phyloP scores from a whole-genome alignment of 106 monocot species.

The Acorus calamus region DNA sequence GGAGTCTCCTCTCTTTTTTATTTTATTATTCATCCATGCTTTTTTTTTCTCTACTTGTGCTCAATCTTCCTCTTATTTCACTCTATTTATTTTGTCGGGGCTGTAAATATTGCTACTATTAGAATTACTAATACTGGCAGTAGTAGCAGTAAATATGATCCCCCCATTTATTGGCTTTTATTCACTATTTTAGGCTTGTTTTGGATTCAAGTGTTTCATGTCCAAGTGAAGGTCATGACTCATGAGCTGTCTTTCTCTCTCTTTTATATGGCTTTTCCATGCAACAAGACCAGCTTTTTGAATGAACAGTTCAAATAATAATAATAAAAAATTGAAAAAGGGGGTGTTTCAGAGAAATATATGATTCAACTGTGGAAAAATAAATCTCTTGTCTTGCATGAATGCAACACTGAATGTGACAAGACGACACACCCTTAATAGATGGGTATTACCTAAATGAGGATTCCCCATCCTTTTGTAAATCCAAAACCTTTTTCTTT shows the following conservation, averaged over 20 bases:
- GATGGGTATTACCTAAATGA: background rate
- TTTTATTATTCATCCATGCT: too few relatives aligned
- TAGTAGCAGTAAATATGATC: background rate
- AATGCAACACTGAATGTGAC: slow-evolving; percentile 24
- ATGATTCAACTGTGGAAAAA: slow-evolving; percentile 6
- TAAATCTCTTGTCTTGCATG: slow-evolving; percentile 16
- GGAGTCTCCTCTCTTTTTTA: too few relatives aligned
- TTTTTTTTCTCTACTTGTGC: too few relatives aligned
- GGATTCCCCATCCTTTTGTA: too few relatives aligned
- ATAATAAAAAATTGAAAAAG: slow-evolving; percentile 1
- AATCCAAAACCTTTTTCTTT: too few relatives aligned
- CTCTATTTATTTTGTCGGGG: too few relatives aligned
- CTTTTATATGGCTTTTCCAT: background rate
- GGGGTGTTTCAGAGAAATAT: too few relatives aligned
- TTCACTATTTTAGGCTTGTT: background rate
- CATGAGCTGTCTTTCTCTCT: slow-evolving; percentile 4
- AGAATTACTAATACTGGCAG: too few relatives aligned
- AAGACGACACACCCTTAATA: slow-evolving; percentile 3
- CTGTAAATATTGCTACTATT: background rate
- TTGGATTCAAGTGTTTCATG: background rate
- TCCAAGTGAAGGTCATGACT: background rate
- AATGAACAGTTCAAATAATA: background rate
- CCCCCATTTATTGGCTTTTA: slow-evolving; percentile 2
- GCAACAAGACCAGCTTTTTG: slow-evolving; percentile 9
- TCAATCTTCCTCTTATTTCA: too few relatives aligned